These are phyloP conservation scores for Neofusicoccum cordaticola DNA, from an alignment of 2,329 filamentous ascomycete genomes.

Conservation along the genomic window DNA sequence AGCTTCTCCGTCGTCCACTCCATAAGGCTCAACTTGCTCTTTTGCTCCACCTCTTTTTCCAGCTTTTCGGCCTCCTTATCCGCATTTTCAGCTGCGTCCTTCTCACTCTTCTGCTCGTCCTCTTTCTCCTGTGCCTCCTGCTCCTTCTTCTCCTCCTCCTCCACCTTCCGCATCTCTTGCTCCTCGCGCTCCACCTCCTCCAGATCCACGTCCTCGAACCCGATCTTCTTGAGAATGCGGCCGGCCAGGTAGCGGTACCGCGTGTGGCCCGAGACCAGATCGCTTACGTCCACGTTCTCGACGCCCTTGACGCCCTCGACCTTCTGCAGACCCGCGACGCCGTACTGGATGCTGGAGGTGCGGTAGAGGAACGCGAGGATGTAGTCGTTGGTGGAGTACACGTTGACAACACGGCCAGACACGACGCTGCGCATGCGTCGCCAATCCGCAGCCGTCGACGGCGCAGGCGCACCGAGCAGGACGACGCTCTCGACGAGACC, in stretches of 20 bases:
- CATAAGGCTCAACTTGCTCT: constrained; percentile 3
- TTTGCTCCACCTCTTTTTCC: constrained; percentile 12
- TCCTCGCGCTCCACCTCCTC: constrained; percentile 49
- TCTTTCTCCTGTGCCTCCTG: constrained; percentile 37
- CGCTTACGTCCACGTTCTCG: constrained; percentile 55
- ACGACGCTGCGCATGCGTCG: constrained; percentile 73
- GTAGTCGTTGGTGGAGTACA: constrained; percentile 83
- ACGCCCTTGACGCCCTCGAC: constrained; percentile 68
- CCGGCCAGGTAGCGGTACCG: constrained; percentile 52
- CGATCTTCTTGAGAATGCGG: constrained; percentile 49
- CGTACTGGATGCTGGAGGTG: constrained; percentile 75
- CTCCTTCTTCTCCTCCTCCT: constrained; percentile 45
- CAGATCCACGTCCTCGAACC: constrained; percentile 52
- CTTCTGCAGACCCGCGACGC: constrained; percentile 78
- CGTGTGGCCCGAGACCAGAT: constrained; percentile 50
- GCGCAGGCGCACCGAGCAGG: constrained; percentile 76
- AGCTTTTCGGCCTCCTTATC: constrained; percentile 11
- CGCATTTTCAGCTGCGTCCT: not conserved
- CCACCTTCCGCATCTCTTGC: constrained; percentile 32
- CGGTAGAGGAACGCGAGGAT: constrained; percentile 86
- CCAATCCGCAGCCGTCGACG: constrained; percentile 72
- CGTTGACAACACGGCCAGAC: constrained; percentile 79
- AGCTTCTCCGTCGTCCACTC: constrained; percentile 15
- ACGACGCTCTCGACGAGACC: constrained; percentile 82
- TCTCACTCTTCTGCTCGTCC: constrained; percentile 37